Conservation (phyloP, 2,329 filamentous ascomycete species). For the Myriosclerotinia duriaeana region DNA sequence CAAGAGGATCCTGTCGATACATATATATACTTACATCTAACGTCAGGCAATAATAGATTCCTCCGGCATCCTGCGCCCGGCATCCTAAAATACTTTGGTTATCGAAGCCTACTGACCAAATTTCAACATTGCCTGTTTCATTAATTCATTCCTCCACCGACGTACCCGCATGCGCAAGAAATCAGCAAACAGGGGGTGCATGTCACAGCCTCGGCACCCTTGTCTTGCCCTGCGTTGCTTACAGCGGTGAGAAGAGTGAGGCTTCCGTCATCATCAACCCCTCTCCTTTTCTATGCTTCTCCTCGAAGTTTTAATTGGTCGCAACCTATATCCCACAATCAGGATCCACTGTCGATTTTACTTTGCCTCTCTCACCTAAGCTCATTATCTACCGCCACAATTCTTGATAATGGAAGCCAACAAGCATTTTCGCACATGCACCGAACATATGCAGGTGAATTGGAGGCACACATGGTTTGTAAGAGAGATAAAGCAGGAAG, state of each 20-base stretch:
- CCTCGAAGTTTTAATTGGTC: conserved; percentile 9
- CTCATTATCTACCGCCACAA: not conserved
- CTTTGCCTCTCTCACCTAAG: conserved; percentile 15
- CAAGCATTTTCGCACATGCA: not conserved
- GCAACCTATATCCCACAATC: not conserved
- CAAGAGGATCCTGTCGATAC: not conserved
- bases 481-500: not conserved
- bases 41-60: conserved; percentile 10
- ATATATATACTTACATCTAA: conserved; percentile 21
- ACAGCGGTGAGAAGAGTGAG: conserved; percentile 24
- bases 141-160: conserved; percentile 12
- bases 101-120: not conserved
- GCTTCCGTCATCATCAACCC: conserved; percentile 15
- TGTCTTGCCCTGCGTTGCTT: conserved; percentile 18
- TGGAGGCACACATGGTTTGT: not conserved
- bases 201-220: conserved; percentile 19
- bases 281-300: not conserved
- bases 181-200: conserved; percentile 6
- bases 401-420: not conserved
- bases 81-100: not conserved
- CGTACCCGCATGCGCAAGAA: not conserved
- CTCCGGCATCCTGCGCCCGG: not conserved
- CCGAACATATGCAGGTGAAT: not conserved
- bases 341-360: not conserved
- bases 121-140: conserved; percentile 12